These are phyloP conservation scores for Coffea humblotiana DNA, from an alignment of 305 asterid genomes.

Conservation along the genomic window DNA sequence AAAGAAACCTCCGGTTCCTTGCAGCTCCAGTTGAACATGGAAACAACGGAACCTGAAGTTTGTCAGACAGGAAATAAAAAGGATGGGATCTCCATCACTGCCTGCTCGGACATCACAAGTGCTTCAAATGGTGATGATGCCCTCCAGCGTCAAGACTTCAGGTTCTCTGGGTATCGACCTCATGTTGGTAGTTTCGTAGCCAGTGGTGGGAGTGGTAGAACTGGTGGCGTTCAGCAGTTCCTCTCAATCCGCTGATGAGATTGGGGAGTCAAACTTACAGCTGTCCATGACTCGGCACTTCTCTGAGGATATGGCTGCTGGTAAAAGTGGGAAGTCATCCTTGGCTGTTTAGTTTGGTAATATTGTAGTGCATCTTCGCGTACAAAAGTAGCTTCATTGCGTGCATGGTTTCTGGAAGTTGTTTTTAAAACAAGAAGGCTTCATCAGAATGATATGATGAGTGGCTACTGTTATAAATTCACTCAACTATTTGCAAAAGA, in stretches of 20 bases:
- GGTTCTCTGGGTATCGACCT: conserved; percentile 15
- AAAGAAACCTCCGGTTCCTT: conserved; percentile 4
- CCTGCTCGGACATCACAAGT: conserved; percentile 13
- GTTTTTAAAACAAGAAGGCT: background rate
- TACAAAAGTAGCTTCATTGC: background rate
- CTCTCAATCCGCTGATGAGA: conserved; percentile 13
- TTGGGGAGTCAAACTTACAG: conserved; percentile 4
- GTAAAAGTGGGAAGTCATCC: conserved; percentile 39
- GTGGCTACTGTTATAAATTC: background rate
- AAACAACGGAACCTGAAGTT: conserved; percentile 3
- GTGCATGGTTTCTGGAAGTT: background rate
- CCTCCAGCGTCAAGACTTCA: conserved; percentile 9
- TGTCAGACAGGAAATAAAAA: background rate
- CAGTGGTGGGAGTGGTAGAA: conserved; percentile 1
- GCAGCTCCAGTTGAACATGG: conserved; percentile 15
- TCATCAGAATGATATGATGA: background rate
- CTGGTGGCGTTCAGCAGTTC: conserved; percentile 14
- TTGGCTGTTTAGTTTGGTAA: conserved; percentile 29
- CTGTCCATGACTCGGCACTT: conserved; percentile 1
- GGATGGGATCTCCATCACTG: conserved; percentile 11
- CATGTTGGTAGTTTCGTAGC: background rate
- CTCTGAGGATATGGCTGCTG: conserved; percentile 24
- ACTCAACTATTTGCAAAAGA: background rate
- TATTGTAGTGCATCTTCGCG: conserved; percentile 13
- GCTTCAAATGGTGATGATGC: background rate